A percentile compares a stretch with the other conserved stretches of the same genome.
Conservation (phyloP, 164 flowering plant species). For the Berberis vulgaris region DNA sequence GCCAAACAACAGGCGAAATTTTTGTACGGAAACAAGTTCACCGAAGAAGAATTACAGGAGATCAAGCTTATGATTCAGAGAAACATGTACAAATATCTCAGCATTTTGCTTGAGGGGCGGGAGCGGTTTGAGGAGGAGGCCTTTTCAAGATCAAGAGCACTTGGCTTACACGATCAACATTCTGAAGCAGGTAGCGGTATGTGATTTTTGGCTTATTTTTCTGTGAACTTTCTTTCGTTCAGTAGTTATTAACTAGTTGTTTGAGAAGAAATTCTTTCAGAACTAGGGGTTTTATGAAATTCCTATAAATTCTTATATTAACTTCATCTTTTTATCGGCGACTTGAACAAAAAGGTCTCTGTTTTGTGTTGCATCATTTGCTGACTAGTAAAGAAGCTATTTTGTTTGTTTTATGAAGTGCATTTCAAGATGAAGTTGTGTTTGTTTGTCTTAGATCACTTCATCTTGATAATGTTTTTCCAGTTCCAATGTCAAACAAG, state of each 20-base stretch:
- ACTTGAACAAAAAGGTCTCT: too few species aligned
- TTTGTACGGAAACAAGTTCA: conserved; percentile 73
- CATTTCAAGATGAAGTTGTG: too few species aligned
- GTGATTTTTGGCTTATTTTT: neutral
- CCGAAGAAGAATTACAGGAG: conserved; percentile 64
- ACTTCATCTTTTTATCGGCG: too few species aligned
- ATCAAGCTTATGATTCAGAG: conserved; percentile 95
- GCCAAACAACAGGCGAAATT: conserved; percentile 62
- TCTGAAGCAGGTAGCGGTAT: conserved; percentile 36
- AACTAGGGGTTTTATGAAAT: too few species aligned
- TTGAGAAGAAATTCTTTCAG: too few species aligned
- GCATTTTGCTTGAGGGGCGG: conserved; percentile 90
- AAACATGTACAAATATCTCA: conserved; percentile 90
- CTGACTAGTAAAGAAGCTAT: too few species aligned
- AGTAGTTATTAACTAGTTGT: neutral
- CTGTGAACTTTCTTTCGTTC: neutral
- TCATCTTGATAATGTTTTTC: too few species aligned
- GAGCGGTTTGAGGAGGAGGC: conserved; percentile 97
- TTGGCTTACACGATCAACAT: conserved; percentile 19
- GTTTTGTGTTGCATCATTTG: too few species aligned
- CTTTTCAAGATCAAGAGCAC: conserved; percentile 20
- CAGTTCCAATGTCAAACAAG: too few species aligned
- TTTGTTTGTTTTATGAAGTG: too few species aligned
- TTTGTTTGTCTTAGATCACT: too few species aligned
- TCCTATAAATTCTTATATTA: too few species aligned